Evolutionary conservation across 2,329 filamentous ascomycete genomes (phyloP).

Genomic region (Dothistroma pini): DNA sequence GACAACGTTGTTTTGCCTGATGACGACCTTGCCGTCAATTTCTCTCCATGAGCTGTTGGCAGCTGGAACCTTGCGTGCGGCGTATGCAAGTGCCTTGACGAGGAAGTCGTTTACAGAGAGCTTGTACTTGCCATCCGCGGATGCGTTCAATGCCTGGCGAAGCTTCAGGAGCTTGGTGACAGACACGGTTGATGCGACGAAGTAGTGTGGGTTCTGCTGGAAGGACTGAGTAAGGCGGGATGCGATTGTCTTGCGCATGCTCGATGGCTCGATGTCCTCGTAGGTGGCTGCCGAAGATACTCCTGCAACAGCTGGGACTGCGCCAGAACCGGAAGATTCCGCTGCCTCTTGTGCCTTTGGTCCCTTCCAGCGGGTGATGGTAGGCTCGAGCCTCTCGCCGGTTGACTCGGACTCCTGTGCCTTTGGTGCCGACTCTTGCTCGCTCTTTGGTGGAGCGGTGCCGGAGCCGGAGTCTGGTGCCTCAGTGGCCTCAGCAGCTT

Average conservation of each 20-base stretch:
- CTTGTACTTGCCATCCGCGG: constrained; percentile 91
- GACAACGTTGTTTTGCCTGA: constrained; percentile 88
- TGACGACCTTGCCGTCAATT: constrained; percentile 67
- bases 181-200: constrained; percentile 84
- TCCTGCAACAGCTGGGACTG: constrained; percentile 46
- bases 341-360: constrained; percentile 92
- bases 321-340: constrained; percentile 49
- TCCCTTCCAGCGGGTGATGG: constrained; percentile 83
- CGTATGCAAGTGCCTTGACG: constrained; percentile 89
- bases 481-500: constrained; percentile 59
- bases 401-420: constrained; percentile 69
- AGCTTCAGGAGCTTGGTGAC: constrained; percentile 96
- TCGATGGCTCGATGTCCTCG: constrained; percentile 77
- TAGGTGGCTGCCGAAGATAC: constrained; percentile 62
- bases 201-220: constrained; percentile 97
- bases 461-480: constrained; percentile 54
- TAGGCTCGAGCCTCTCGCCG: constrained; percentile 73
- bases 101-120: constrained; percentile 99
- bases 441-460: constrained; percentile 54
- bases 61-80: constrained; percentile 87
- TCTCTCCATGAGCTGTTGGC: constrained; percentile 93
- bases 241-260: constrained; percentile 99
- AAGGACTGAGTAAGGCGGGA: constrained; percentile 83
- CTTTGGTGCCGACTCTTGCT: constrained; percentile 52
- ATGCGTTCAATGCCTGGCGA: constrained; percentile 84